Base-by-base conservation (phyloP, 768 basidiomycete genomes). In the Suillus clintonianus region DNA sequence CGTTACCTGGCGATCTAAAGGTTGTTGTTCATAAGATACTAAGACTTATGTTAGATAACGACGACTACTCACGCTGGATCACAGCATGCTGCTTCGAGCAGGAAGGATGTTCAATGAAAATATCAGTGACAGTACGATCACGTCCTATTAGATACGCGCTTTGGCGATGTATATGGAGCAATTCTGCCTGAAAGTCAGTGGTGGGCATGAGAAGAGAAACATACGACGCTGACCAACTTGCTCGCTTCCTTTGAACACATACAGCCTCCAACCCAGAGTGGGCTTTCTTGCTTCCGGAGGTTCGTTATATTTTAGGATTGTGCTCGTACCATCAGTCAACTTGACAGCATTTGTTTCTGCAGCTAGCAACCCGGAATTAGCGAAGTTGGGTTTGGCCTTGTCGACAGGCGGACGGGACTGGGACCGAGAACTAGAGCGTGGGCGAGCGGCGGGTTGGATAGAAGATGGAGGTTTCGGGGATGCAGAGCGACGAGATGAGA, bases 61-160 rank as follows among this genome's bases (percentile, higher is more conserved):
- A 60, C 19, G n/a, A 57, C 54, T 34, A 74, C 88, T 32, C 71
- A 91, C 91, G 95, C 78, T 99, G 97, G 37, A 99, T 91, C 3
- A 89, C 97, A 17, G 97, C 95, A 72, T 99, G 97, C 73, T 99
- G 97, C 73, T 99, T 99, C 0, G 97, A 99, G 67, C 94, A 95
- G 7, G 97, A 99, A 3, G 97, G 97, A 72, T 99, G 97, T 64
- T 97, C 95, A 47, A 98, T 80, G 17, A 91, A 83, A 66, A 99
- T 94, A 68, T 92, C 91, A 67, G 90, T 84, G 34, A 97, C 94
- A 24, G 91, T 80, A 32, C 86, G 86, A 71, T 99, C 97, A 69
- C 97, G 82, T 2, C 97, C 97, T 62, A 97, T 83, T 8, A 99
- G 85, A 74, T 99, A 99, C 64, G 93, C 94, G 65, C 95, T 97